A percentile compares a stretch with the other conserved stretches of the same genome.
These are phyloP conservation scores for Bacterosira constricta DNA, from an alignment of 108 stramenopile genomes.

Conservation along the genomic window DNA sequence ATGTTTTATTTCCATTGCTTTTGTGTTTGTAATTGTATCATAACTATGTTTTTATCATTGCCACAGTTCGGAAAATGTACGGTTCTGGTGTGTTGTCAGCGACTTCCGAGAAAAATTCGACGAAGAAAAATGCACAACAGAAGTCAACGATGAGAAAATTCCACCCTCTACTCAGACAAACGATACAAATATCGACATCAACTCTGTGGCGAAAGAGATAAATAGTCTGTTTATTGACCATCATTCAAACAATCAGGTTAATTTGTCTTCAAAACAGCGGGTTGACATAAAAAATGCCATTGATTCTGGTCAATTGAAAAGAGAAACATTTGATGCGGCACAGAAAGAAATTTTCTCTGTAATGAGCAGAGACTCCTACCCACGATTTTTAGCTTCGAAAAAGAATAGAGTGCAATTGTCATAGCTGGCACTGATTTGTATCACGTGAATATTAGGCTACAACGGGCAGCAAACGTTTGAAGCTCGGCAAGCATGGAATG, in stretches of 20 bases:
- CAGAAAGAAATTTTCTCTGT: conserved; percentile 51
- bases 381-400: conserved; percentile 41
- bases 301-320: conserved; percentile 20
- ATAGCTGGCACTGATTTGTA: neutral
- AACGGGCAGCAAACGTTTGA: neutral
- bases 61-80: conserved; percentile 33
- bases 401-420: neutral
- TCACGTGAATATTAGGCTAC: neutral
- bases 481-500: too few species aligned
- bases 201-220: conserved; percentile 25
- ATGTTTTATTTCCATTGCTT: neutral
- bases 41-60: neutral
- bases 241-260: conserved; percentile 38
- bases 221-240: conserved; percentile 29
- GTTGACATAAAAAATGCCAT: conserved; percentile 32
- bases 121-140: conserved; percentile 1
- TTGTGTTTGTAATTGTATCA: too few species aligned
- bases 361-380: conserved; percentile 52
- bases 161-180: neutral
- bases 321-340: conserved; percentile 43
- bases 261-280: conserved; percentile 41
- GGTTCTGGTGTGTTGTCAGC: conserved; percentile 54
- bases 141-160: neutral
- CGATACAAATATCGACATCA: neutral
- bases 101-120: conserved; percentile 44